A percentile compares a stretch with the other conserved stretches of the same genome.
These are phyloP conservation scores for Colletotrichum lupini DNA, from an alignment of 2,329 filamentous ascomycete genomes.

Conservation along the genomic window DNA sequence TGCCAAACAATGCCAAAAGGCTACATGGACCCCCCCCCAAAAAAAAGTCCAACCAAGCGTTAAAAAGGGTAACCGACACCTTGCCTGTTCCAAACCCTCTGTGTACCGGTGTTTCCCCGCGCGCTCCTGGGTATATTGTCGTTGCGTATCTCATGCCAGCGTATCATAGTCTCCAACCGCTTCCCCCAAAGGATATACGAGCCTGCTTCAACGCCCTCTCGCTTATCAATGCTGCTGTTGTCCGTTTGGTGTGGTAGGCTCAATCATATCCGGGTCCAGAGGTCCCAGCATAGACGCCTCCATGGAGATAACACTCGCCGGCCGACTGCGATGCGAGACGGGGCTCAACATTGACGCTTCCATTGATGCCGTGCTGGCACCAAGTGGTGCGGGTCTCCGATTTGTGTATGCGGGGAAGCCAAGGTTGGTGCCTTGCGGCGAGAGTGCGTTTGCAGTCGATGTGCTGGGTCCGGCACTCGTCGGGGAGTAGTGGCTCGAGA, in stretches of 20 bases:
- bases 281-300: constrained; percentile 33
- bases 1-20: constrained; percentile 20
- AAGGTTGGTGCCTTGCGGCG: constrained; percentile 33
- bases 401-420: constrained; percentile 30
- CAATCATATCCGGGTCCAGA: constrained; percentile 1
- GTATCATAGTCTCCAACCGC: constrained; percentile 9
- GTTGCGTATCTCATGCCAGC: constrained; percentile 34
- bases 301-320: constrained; percentile 31
- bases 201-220: neutral
- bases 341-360: constrained; percentile 33
- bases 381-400: constrained; percentile 24
- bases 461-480: constrained; percentile 1
- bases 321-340: constrained; percentile 22
- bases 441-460: constrained; percentile 29
- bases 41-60: constrained; percentile 1
- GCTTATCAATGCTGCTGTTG: constrained; percentile 25
- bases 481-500: constrained; percentile 29
- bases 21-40: constrained; percentile 9
- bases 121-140: constrained; percentile 35
- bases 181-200: neutral
- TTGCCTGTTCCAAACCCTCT: constrained; percentile 20
- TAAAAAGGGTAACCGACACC: constrained; percentile 6
- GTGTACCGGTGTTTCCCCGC: constrained; percentile 21
- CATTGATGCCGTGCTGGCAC: constrained; percentile 36
- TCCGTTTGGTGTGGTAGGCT: constrained; percentile 19